Evolutionary conservation across 179 eudicot genomes (phyloP), one percentile per base, ranked within the genome.

Genomic region (Camellia oleifera): DNA sequence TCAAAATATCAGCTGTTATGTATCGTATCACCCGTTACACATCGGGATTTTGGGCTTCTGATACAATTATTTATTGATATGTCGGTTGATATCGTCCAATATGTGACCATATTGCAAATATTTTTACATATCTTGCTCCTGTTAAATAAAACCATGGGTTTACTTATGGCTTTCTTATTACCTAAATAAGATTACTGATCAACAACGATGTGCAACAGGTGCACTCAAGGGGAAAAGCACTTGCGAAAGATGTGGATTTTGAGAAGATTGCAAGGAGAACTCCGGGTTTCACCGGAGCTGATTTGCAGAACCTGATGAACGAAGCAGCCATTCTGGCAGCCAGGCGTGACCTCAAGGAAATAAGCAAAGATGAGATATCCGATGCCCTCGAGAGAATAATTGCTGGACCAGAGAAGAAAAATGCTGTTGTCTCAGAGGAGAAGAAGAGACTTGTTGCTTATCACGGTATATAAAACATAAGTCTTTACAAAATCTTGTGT

Each of bases 251-350:
- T 81, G 99, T 95, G 56, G 99, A 95, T 79, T 94, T 94, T 82
- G 99, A 95, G 0, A 95, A 95, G 86, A 81, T 95, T 50, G 92
- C 98, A 0, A 92, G 99, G 92, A 91, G 99, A 81, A 95, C 99
- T 17, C 99, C 99, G 12, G 99, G 99, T 44, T 95, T 95, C 83
- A 95, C 99, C 0, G 99, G 99, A 45, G 99, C 99, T 3, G 99
- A 95, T 87, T 80, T 95, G 88, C 99, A 95, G 66, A 95, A 95
- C 81, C 84, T 95, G 86, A 95, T 95, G 99, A 95, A 95, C 52
- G 99, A 95, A 86, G 99, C 99, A 61, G 99, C 99, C 74, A 95
- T 95, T 79, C 95, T 95, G 69, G 99, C 99, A 61, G 99, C 99
- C 40, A 88, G 99, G 79, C 95, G 99, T 78, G 97, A 94, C 14